Evolutionary conservation across 768 basidiomycete genomes (phyloP), one percentile per base, ranked within the genome.

Genomic region (Hypholoma sublateritium): DNA sequence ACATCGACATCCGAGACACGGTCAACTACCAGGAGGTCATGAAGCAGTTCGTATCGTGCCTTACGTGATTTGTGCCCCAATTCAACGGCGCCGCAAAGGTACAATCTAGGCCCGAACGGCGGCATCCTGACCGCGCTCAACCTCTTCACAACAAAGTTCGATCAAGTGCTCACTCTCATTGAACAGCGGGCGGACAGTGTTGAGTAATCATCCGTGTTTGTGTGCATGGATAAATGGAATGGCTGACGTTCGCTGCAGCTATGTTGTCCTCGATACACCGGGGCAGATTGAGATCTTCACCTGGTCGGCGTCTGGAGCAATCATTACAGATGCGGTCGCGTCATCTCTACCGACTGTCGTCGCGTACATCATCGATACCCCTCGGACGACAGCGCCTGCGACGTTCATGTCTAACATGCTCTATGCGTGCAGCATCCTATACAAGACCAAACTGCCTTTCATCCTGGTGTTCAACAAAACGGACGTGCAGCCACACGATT

Each of bases 361-460:
- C 35, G 97, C 97, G 14, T 99, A 98, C 68, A 83, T 99, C 59
- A 93, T 99, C 63, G 97, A 99, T 72, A 99, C 97, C 3, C 97
- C 97, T 19, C 81, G 97, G 59, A 94, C 93, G 17, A 89, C 89
- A 0, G 87, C 93, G 0, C 97, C 97, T 0, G 94, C 96, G 14
- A 99, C 97, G 3, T 99, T 99, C 73, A 99, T 98, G 97, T 92
- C 89, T 17, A 99, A 99, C 73, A 99, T 99, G 97, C 81, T 99
- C 42, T 99, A 98, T 67, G 97, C 97, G 1, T 99, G 97, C 80
- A 95, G 94, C 59, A 98, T 99, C 62, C 77, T 99, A 14, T 99
- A 99, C 78, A 99, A 99, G 75, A 98, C 95, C 5, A 93, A 95
- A 61, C 79, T 98, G 1, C 97, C 97, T 1, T 98, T 99, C 72